These are phyloP conservation scores for Ogataea pignaliae DNA, from an alignment of 805 yeast genomes.

Conservation along the genomic window DNA sequence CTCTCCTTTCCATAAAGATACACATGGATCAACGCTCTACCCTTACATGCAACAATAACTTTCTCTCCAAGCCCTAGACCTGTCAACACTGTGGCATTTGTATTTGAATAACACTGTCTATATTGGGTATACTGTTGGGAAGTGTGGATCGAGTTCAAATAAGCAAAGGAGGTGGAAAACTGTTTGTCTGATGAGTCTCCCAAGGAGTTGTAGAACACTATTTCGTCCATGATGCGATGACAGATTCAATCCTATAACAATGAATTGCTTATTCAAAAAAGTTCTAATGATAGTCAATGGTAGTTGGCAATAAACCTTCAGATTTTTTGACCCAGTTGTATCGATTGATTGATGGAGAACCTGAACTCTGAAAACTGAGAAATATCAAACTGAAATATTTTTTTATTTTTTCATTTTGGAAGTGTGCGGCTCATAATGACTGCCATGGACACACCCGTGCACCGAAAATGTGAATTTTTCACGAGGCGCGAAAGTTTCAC, in stretches of 20 bases:
- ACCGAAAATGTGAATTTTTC: no score
- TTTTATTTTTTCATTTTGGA: no score
- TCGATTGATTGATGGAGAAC: no score
- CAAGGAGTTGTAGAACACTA: slow-evolving; percentile 41
- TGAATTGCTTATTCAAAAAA: background rate
- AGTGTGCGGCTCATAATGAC: no score
- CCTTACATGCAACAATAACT: slow-evolving; percentile 60
- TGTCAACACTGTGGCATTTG: slow-evolving; percentile 43
- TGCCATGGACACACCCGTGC: no score
- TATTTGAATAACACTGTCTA: slow-evolving; percentile 47
- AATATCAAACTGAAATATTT: no score
- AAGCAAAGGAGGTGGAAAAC: slow-evolving; percentile 29
- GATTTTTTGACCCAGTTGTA: no score
- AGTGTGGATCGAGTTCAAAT: slow-evolving; percentile 42
- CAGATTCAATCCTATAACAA: background rate
- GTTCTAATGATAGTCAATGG: background rate
- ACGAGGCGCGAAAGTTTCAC: no score
- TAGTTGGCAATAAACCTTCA: background rate
- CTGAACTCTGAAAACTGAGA: no score
- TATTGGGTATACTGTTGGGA: slow-evolving; percentile 46
- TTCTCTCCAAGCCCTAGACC: slow-evolving; percentile 46
- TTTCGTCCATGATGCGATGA: slow-evolving; percentile 41
- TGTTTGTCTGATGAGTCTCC: slow-evolving; percentile 41
- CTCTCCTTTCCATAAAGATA: slow-evolving; percentile 68
- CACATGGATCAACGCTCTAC: slow-evolving; percentile 70